Percentiles rank a stretch among this genome's conserved stretches.
Evolutionary conservation across 1,284 basidiomycete genomes (phyloP).

Genomic region (Takashimella tepidaria): DNA sequence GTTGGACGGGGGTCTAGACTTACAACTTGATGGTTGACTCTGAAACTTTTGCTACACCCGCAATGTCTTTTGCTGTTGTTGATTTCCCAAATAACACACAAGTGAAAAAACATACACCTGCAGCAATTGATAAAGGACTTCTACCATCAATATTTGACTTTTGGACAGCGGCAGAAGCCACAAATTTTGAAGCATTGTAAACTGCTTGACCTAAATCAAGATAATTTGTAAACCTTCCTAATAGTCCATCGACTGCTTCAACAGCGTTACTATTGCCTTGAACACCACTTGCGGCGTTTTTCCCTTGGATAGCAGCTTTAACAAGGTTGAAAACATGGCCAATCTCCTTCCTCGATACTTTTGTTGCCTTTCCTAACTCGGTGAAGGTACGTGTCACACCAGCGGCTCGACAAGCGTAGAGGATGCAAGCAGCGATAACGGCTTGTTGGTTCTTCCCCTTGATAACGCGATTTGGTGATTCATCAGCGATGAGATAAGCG

Average conservation of each 20-base stretch:
- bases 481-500: constrained; percentile 92
- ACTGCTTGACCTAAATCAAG: constrained; percentile 39
- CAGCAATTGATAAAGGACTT: constrained; percentile 92
- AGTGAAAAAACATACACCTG: constrained; percentile 91
- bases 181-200: constrained; percentile 65
- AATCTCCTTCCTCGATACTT: constrained; percentile 83
- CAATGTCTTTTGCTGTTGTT: constrained; percentile 79
- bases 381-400: constrained; percentile 91
- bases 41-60: constrained; percentile 91
- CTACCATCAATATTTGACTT: constrained; percentile 86
- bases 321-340: constrained; percentile 80
- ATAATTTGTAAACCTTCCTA: constrained; percentile 92
- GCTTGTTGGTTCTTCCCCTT: constrained; percentile 84
- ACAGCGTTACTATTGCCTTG: constrained; percentile 40
- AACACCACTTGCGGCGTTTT: constrained; percentile 7
- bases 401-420: constrained; percentile 92
- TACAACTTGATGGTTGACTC: constrained; percentile 88
- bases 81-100: constrained; percentile 70
- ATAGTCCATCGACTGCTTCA: constrained; percentile 71
- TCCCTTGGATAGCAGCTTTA: constrained; percentile 19
- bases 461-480: constrained; percentile 70
- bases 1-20: constrained; percentile 18
- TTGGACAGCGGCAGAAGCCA: constrained; percentile 74
- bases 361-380: constrained; percentile 89
- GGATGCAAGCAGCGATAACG: constrained; percentile 95